Conservation (phyloP, 345 rosid genomes). For the Brassica juncea region DNA sequence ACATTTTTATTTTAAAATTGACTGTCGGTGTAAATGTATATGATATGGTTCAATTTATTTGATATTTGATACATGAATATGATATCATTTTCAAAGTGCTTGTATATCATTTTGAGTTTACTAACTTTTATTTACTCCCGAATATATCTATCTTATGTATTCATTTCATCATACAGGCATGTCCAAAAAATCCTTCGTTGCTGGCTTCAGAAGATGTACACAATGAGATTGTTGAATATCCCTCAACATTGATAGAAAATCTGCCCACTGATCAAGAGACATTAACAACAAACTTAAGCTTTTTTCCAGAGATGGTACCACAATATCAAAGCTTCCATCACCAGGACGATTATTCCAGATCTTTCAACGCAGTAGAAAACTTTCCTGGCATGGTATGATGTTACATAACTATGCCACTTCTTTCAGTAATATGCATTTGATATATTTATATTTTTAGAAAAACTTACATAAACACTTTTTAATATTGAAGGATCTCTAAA, state of each 20-base stretch:
- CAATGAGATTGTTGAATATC: not conserved
- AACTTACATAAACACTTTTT: not conserved
- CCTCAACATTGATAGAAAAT: not conserved
- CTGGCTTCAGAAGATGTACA: conserved; percentile 14
- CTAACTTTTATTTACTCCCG: not conserved
- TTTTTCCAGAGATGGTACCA: not conserved
- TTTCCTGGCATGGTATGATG: conserved; percentile 5
- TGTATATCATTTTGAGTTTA: not conserved
- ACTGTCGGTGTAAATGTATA: not conserved
- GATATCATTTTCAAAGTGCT: not conserved
- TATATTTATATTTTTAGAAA: not conserved
- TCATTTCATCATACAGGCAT: not conserved
- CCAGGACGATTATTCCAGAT: not conserved
- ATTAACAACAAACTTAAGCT: not conserved
- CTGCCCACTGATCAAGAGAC: conserved; percentile 7
- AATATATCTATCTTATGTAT: not conserved
- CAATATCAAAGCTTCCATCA: conserved; percentile 18
- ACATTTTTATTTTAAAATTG: not conserved
- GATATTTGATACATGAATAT: not conserved
- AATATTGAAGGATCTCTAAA: not conserved
- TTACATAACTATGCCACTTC: not conserved
- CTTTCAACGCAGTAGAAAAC: not conserved
- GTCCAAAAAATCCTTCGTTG: not conserved
- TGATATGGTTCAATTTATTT: not conserved
- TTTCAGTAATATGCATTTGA: not conserved